Evolutionary conservation across 2,329 filamentous ascomycete species (phyloP), one percentile per base, ranked within the genome.

Genomic region (Microsporum ferrugineum): DNA sequence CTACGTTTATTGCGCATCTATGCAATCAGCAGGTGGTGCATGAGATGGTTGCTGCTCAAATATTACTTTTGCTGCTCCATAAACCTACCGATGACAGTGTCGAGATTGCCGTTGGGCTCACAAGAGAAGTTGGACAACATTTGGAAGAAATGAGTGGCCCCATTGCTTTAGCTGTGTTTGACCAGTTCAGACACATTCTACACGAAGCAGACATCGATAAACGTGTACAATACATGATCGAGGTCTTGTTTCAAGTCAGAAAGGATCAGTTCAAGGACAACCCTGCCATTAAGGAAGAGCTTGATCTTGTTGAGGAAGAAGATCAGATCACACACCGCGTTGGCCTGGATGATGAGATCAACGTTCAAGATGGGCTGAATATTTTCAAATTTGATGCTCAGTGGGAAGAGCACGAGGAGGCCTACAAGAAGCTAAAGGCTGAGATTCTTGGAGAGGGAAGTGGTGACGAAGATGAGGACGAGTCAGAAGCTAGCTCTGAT

Each of bases 181-280:
- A 99, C 70, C 91, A 96, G 73, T 95, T 99, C 78, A 81, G 94
- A 68, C 92, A 88, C 68, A 96, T 97, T 65, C 79, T 99, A 6
- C 92, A 99, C 77, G 94, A 99, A 74, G 91, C 91, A 51, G 91
- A 94, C 70, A 96, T 99, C 72, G 92, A 97, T 71, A 96, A 96
- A 80, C 84, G 94, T 65, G 91, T 92, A n/a, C 94, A 99, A 76
- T 99, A 97, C 76, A 96, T 96, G 89, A 92, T 99, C 61, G 94
- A 99, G 73, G 94, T 97, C 4, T 77, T 99, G 49, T 99, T 99
- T 73, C 91, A 99, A 76, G 88, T 96, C 61, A 84, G 94, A 65
- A 96, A 96, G 75, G 92, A 97, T 76, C 88, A 88, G 69, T 99
- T 95, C 80, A 96, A 96, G 78, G 91, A 97, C 69, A 91, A 97